Evolutionary conservation across 2,329 filamentous ascomycete genomes (phyloP).

Genomic region (Phaeosphaeria sp.): DNA sequence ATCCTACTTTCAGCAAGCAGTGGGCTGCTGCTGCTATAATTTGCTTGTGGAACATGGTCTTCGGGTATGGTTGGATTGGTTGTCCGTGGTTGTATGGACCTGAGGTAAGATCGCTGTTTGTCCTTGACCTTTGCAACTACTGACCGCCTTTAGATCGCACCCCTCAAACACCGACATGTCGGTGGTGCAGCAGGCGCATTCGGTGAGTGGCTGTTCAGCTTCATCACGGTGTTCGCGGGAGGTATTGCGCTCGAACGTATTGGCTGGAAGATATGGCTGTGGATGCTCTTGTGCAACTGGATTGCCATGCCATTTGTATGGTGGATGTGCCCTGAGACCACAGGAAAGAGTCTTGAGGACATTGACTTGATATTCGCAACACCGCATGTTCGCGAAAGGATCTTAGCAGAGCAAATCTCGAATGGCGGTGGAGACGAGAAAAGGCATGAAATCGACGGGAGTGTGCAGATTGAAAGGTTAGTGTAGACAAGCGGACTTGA

Average conservation of each 20-base stretch:
- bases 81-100: constrained; percentile 46
- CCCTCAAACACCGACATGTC: constrained; percentile 45
- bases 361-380: constrained; percentile 10
- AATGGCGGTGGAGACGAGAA: background rate
- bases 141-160: constrained; percentile 34
- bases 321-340: constrained; percentile 6
- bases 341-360: constrained; percentile 9
- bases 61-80: constrained; percentile 42
- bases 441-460: background rate
- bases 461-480: background rate
- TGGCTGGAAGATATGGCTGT: constrained; percentile 49
- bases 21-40: constrained; percentile 36
- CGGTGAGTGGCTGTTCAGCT: constrained; percentile 48
- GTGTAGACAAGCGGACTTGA: background rate
- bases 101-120: constrained; percentile 7
- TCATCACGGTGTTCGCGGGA: constrained; percentile 46
- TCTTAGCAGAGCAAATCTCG: background rate
- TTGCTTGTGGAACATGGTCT: constrained; percentile 34
- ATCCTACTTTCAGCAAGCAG: constrained; percentile 21
- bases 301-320: constrained; percentile 2
- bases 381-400: constrained; percentile 1
- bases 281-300: constrained; percentile 17
- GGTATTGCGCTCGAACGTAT: constrained; percentile 42
- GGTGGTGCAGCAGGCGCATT: constrained; percentile 45
- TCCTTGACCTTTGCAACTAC: background rate